Conservation (phyloP, 2,329 filamentous ascomycete genomes). For the Calonectria henricotiae region DNA sequence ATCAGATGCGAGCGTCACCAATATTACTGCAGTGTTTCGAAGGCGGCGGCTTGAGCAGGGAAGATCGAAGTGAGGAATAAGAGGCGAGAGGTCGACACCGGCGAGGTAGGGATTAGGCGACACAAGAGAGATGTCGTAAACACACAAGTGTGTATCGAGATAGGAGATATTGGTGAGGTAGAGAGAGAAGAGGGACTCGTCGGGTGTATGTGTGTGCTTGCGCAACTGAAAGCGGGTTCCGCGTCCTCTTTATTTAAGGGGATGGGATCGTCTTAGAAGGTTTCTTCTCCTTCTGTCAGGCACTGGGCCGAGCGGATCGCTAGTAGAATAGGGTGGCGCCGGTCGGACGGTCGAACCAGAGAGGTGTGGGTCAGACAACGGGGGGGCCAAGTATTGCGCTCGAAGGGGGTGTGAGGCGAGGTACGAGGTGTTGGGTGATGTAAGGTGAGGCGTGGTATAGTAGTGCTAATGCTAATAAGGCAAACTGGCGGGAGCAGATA, state of each 20-base stretch:
- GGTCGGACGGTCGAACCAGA: constrained; percentile 51
- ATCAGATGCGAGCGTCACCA: constrained; percentile 57
- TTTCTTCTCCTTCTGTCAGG: constrained; percentile 38
- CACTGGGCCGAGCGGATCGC: constrained; percentile 43
- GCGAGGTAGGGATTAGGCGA: constrained; percentile 53
- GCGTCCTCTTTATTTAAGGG: constrained; percentile 41
- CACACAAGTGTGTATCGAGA: constrained; percentile 48
- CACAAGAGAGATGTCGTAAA: constrained; percentile 56
- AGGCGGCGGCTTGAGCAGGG: constrained; percentile 49
- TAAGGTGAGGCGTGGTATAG: constrained; percentile 36
- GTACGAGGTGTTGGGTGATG: constrained; percentile 39
- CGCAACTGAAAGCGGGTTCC: constrained; percentile 44
- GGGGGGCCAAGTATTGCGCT: constrained; percentile 43
- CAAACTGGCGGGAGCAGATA: constrained; percentile 12
- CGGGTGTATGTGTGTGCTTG: constrained; percentile 35
- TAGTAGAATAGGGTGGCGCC: constrained; percentile 48
- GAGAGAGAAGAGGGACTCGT: constrained; percentile 43
- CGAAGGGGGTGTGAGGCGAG: constrained; percentile 32
- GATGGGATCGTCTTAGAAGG: constrained; percentile 42
- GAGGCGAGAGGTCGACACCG: constrained; percentile 57
- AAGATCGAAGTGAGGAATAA: constrained; percentile 44
- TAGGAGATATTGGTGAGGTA: constrained; percentile 29
- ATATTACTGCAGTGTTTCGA: constrained; percentile 57
- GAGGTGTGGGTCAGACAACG: constrained; percentile 49
- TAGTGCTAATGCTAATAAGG: constrained; percentile 1